Base-by-base conservation (phyloP, 2,329 filamentous ascomycete genomes). In the Chlorencoelia australis region DNA sequence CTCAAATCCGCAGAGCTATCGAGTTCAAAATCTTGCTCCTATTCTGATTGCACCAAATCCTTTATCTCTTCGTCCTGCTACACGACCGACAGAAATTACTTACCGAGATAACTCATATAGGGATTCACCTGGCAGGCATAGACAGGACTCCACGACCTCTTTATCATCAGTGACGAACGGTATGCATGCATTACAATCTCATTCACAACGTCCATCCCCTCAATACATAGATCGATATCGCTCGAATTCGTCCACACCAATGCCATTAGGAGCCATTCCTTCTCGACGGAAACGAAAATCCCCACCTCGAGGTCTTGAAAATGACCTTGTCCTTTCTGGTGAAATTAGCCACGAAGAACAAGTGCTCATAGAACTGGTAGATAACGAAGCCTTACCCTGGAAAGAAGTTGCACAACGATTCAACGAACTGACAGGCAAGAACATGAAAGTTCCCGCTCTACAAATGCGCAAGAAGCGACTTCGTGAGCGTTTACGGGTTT, bases 401-500 rank as follows among this genome's bases (percentile, higher is more conserved):
- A 59, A 59, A 34, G 51, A 52, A 9, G 52, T 59, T 24, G 46
- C 47, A 11, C 39, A 35, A 17, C 46, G 43, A 16, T 59, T 58
- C 42, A 51, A 54, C 25, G 49, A 52, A 18, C 41, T 46, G 32
- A 51, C 46, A 21, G 48, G 52, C 19, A 53, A 53, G 15, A 45
- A 42, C 11, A 55, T 54, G 44, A 48, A 49, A 22, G 49, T 56
- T 33, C 50, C 57, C 14, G 58, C 57, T 26, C 44, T 61, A 26
- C 58, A 60, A 40, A 61, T 60, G 58, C 50, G 56, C 17, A 56
- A 57, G 36, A 58, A 56, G 44, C 50, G 58, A 16, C 46, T 59
- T 7, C 45, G 57, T 26, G 54, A 59, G 41, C 52, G 51, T 39
- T 44, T 60, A 34, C 45, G 50, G 30, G 44, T 46, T 37, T 48